These are phyloP conservation scores for Botryotinia calthae DNA, from an alignment of 2,329 filamentous ascomycete genomes.

Conservation along the genomic window DNA sequence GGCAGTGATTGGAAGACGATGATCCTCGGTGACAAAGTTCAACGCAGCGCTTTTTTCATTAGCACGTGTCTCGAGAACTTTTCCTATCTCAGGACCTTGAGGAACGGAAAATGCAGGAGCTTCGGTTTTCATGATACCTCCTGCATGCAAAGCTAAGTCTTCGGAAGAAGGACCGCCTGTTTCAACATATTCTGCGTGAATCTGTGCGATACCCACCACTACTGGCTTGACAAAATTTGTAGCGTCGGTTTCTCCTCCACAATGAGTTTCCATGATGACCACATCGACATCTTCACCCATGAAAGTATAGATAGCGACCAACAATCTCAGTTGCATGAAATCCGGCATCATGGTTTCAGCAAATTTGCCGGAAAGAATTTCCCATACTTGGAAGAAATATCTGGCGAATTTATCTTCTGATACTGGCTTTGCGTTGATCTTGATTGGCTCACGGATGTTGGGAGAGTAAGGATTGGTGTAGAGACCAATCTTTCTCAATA, in stretches of 20 bases:
- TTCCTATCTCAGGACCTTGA: slow-evolving; percentile 47
- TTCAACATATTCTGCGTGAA: slow-evolving; percentile 64
- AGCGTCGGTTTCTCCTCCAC: slow-evolving; percentile 64
- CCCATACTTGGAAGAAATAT: slow-evolving; percentile 22
- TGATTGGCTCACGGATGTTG: slow-evolving; percentile 62
- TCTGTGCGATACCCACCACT: slow-evolving; percentile 57
- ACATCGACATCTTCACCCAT: slow-evolving; percentile 58
- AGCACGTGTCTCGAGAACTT: slow-evolving; percentile 51
- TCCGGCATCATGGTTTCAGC: slow-evolving; percentile 49
- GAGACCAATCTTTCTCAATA: slow-evolving; percentile 48
- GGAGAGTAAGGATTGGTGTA: slow-evolving; percentile 67
- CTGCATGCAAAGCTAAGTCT: slow-evolving; percentile 70
- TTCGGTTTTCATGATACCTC: slow-evolving; percentile 63
- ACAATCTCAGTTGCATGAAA: slow-evolving; percentile 58
- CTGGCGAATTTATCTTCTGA: slow-evolving; percentile 54
- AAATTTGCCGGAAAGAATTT: slow-evolving; percentile 34
- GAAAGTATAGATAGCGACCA: slow-evolving; percentile 64
- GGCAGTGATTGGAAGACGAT: slow-evolving; percentile 22
- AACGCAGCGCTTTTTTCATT: slow-evolving; percentile 46
- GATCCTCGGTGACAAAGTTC: slow-evolving; percentile 30
- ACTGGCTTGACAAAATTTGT: slow-evolving; percentile 60
- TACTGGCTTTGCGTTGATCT: slow-evolving; percentile 55
- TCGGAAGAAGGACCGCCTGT: slow-evolving; percentile 58
- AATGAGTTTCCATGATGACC: slow-evolving; percentile 62
- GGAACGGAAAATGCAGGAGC: slow-evolving; percentile 56